A percentile compares a stretch with the other conserved stretches of the same genome.
Conservation (phyloP, 129 eudicot genomes). For the Apium graveolens region DNA sequence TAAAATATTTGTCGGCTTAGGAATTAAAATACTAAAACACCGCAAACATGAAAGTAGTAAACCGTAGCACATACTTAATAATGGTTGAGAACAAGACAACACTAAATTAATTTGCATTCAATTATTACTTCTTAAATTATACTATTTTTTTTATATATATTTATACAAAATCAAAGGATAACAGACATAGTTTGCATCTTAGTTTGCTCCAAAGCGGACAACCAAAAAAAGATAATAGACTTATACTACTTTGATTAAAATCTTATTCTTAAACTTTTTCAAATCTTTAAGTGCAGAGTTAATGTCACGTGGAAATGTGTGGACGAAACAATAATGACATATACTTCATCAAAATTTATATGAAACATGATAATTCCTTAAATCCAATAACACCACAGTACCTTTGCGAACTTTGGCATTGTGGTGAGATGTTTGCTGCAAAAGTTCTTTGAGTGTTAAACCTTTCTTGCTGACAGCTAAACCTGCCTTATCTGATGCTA, state of each 20-base stretch:
- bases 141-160: not conserved
- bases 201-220: not conserved
- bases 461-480: constrained; percentile 84
- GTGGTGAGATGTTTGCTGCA: constrained; percentile 87
- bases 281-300: not conserved
- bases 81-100: not conserved
- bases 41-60: not conserved
- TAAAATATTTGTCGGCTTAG: not conserved
- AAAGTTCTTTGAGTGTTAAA: constrained; percentile 83
- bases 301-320: not conserved
- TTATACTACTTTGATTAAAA: not conserved
- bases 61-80: not conserved
- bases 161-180: not conserved
- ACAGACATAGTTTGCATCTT: not conserved
- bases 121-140: not conserved
- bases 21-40: not conserved
- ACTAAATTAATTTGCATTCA: not conserved
- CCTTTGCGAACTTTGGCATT: constrained; percentile 92
- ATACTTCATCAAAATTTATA: not conserved
- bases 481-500: constrained; percentile 80
- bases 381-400: constrained; percentile 4
- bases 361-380: not conserved
- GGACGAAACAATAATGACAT: not conserved
- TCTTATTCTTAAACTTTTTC: not conserved
- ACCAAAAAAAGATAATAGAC: not conserved